These are phyloP conservation scores for Tylopilus balloui DNA, from an alignment of 768 basidiomycete genomes.

Conservation along the genomic window DNA sequence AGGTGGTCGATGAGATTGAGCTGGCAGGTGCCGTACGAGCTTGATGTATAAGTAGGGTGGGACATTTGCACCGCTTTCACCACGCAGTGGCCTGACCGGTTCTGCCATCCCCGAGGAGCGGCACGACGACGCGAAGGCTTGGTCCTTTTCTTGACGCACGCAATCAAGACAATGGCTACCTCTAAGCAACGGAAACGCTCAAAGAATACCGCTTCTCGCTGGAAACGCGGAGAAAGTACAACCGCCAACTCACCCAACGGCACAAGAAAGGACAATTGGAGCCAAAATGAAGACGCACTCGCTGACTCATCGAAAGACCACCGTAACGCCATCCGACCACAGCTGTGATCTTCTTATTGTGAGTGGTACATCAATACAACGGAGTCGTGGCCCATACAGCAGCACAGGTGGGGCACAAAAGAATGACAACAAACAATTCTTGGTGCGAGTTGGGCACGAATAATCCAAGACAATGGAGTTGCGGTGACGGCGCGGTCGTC, in stretches of 20 bases:
- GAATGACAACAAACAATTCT: neutral
- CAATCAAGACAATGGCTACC: neutral
- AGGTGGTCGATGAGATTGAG: slow-evolving; percentile 12
- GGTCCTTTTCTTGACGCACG: neutral
- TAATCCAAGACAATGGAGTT: neutral
- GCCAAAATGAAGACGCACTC: neutral
- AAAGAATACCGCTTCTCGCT: slow-evolving; percentile 8
- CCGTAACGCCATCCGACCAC: slow-evolving; percentile 11
- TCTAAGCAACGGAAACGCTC: neutral
- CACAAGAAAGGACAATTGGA: slow-evolving; percentile 12
- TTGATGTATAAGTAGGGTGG: slow-evolving; percentile 26
- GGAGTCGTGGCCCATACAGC: too few relatives aligned
- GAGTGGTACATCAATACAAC: too few relatives aligned
- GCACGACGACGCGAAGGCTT: neutral
- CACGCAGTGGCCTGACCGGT: slow-evolving; percentile 7
- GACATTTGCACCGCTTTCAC: too few relatives aligned
- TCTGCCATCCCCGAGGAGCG: slow-evolving; percentile 3
- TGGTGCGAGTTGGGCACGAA: too few relatives aligned
- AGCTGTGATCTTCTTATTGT: too few relatives aligned
- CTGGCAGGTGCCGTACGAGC: slow-evolving; percentile 4
- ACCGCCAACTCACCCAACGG: neutral
- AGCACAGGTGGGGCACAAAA: too few relatives aligned
- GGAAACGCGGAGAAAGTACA: slow-evolving; percentile 1
- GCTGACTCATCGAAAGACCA: slow-evolving; percentile 13
- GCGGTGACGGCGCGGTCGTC: slow-evolving; percentile 1